Percentiles rank a stretch among this genome's conserved stretches.
Conservation (phyloP, 169 alveolate species). For the Plasmodium coatneyi region DNA sequence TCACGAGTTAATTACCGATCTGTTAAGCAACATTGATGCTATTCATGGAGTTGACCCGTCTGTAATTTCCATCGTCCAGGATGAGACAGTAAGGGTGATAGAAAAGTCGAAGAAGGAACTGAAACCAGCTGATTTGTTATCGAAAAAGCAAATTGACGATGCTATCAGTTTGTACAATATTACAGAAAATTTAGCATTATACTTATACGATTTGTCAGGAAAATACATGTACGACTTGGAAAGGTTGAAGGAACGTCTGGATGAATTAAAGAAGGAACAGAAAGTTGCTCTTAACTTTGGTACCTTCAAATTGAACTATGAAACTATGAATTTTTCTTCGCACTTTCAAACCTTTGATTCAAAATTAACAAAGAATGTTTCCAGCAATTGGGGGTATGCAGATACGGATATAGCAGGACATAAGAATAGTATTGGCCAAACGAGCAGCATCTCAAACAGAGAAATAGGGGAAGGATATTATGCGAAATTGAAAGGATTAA, state of each 20-base stretch:
- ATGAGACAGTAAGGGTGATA: slow-evolving; percentile 84
- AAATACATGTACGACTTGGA: slow-evolving; percentile 82
- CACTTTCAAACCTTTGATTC: slow-evolving; percentile 88
- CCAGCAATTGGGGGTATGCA: slow-evolving; percentile 91
- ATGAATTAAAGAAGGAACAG: slow-evolving; percentile 84
- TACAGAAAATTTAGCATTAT: slow-evolving; percentile 76
- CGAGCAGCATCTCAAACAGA: slow-evolving; percentile 82
- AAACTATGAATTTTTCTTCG: slow-evolving; percentile 86
- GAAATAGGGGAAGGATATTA: slow-evolving; percentile 87
- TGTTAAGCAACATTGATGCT: slow-evolving; percentile 83
- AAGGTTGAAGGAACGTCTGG: slow-evolving; percentile 80
- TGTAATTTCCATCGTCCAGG: slow-evolving; percentile 85
- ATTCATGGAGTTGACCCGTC: slow-evolving; percentile 90
- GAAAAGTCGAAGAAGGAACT: slow-evolving; percentile 87
- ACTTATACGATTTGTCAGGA: slow-evolving; percentile 78
- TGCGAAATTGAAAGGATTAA: slow-evolving; percentile 86
- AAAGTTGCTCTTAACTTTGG: slow-evolving; percentile 84
- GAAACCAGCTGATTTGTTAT: slow-evolving; percentile 88
- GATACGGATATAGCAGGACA: slow-evolving; percentile 87
- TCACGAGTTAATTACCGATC: slow-evolving; percentile 68
- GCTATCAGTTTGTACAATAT: slow-evolving; percentile 83
- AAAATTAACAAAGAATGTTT: slow-evolving; percentile 81
- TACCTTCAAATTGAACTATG: slow-evolving; percentile 83
- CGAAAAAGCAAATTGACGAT: slow-evolving; percentile 81
- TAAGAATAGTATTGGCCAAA: slow-evolving; percentile 86